Evolutionary conservation across 2,329 filamentous ascomycete genomes (phyloP), one percentile per base, ranked within the genome.

Genomic region (Curvularia lunata): DNA sequence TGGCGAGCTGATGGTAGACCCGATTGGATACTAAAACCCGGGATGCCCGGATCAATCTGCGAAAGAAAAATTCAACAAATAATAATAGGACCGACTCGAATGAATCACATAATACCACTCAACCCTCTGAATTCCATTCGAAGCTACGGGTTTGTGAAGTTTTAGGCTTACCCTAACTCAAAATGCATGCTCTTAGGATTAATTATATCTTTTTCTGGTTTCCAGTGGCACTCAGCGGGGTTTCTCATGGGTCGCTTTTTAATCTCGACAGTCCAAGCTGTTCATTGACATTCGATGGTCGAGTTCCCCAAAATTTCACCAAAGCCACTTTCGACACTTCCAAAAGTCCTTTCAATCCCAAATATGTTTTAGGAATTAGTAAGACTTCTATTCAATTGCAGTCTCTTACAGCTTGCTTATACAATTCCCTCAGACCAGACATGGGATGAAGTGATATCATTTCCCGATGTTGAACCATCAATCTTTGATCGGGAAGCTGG

Each of bases 321-420:
- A 30, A 83, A 68, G 1, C 76, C 54, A 68, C 85, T 85, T 65
- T 85, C 80, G 2, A 78, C 54, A 25, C 84, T 63, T 67, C 85
- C 82, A 0, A 43, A 13, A 43, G 41, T 27, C 41, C 41, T 28
- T 43, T 43, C 16, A 43, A 43, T 12, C 41, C 21, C 5, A 43
- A 28, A 43, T 28, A 43, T 27, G 23, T 27, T 43, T 23, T 43
- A 25, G 41, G 41, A 25, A 5, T 16, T 21, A 43, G 41, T 43
- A 43, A 43, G 41, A 18, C 10, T 5, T 18, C 21, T 27, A 13
- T 8, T 16, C 7, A 4, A 25, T n/a, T 1, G 16, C n/a, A 13
- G 6, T 27, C 8, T 43, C 21, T 43, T 10, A n/a, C 4, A 13
- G 23, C 41, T 13, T 10, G 27, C 13, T 43, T n/a, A 25, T 8